Percentiles rank a stretch among this genome's conserved stretches.
Conservation (phyloP, 179 eudicot species). For the Amaranthus tricolor region DNA sequence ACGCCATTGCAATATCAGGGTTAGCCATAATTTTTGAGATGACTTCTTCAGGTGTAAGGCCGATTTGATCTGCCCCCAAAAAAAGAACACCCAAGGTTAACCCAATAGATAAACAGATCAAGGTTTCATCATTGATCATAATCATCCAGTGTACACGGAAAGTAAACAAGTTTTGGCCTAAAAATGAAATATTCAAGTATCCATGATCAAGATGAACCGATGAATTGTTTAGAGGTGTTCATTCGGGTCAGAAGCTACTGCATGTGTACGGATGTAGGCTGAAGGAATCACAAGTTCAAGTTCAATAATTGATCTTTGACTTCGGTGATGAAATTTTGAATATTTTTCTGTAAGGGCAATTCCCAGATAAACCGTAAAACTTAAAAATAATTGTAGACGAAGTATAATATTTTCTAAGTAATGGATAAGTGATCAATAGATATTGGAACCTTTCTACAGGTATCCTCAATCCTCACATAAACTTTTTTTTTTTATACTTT, state of each 20-base stretch:
- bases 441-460: neutral
- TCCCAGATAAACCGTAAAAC: neutral
- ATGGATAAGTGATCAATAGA: neutral
- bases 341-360: neutral
- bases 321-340: neutral
- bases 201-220: neutral
- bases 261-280: neutral
- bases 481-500: no score
- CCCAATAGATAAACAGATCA: neutral
- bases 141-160: neutral
- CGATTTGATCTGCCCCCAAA: constrained; percentile 66
- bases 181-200: neutral
- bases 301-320: neutral
- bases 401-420: neutral
- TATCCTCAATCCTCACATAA: neutral
- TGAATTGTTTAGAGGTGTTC: no score
- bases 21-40: constrained; percentile 87
- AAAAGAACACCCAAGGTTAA: constrained; percentile 12
- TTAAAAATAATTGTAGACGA: neutral
- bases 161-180: neutral
- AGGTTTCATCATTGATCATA: neutral
- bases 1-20: constrained; percentile 96
- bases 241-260: neutral
- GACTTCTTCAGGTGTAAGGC: constrained; percentile 91
- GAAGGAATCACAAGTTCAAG: neutral